Evolutionary conservation across 2,329 filamentous ascomycete species (phyloP).

Genomic region (Sclerotinia sclerotiorum): DNA sequence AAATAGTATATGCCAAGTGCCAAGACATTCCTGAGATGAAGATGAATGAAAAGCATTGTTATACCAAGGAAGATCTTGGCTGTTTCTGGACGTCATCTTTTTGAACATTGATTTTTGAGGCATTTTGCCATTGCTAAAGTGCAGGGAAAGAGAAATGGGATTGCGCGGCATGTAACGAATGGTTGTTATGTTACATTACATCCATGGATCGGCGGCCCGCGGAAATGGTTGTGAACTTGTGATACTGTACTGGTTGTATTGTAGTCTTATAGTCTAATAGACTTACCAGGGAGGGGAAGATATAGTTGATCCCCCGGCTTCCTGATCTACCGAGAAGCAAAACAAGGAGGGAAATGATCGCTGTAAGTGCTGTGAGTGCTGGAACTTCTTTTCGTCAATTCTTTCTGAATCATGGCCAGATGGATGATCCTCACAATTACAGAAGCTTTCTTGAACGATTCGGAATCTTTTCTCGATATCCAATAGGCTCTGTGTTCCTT

Average conservation of each 20-base stretch:
- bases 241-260: not conserved
- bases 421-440: not conserved
- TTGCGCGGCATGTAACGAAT: not conserved
- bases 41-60: too few relatives aligned
- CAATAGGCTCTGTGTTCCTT: not conserved
- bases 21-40: conserved; percentile 1
- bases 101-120: not conserved
- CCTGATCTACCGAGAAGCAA: not conserved
- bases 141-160: too few relatives aligned
- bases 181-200: not conserved
- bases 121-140: not conserved
- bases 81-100: too few relatives aligned
- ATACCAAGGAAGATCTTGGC: too few relatives aligned
- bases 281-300: not conserved
- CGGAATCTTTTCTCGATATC: not conserved
- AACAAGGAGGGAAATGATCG: not conserved
- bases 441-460: not conserved
- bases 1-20: not conserved
- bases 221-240: too few relatives aligned
- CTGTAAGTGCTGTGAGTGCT: not conserved
- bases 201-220: not conserved
- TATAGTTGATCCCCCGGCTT: not conserved
- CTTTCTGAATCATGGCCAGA: not conserved
- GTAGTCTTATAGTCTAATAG: not conserved
- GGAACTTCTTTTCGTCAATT: not conserved